These are phyloP conservation scores for Tieghemiomyces parasiticus DNA, from an alignment of 192 early-diverging fungal species.

Conservation along the genomic window DNA sequence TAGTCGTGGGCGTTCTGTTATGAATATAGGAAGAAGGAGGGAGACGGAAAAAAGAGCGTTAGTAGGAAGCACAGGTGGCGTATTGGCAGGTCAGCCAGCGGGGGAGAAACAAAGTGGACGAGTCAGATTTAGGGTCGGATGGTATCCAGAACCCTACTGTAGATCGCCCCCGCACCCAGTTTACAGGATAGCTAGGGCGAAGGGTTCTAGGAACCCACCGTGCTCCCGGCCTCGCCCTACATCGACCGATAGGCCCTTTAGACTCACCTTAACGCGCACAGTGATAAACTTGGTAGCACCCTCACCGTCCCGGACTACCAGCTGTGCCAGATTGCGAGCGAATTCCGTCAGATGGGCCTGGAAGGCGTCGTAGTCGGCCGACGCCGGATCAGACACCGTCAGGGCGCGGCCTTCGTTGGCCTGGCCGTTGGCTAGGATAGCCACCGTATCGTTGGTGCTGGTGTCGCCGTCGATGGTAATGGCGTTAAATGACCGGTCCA, in stretches of 20 bases:
- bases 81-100: too few relatives aligned
- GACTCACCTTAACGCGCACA: constrained; percentile 65
- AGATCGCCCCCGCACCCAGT: too few relatives aligned
- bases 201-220: too few relatives aligned
- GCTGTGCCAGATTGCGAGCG: constrained; percentile 69
- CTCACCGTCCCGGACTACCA: constrained; percentile 92
- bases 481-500: constrained; percentile 86
- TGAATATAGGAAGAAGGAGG: too few relatives aligned
- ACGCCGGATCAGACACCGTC: constrained; percentile 1
- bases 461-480: constrained; percentile 94
- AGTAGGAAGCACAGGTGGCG: too few relatives aligned
- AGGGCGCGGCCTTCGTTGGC: constrained; percentile 4
- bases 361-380: constrained; percentile 50
- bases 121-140: too few relatives aligned
- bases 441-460: constrained; percentile 91
- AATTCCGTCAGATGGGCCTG: constrained; percentile 59
- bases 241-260: too few relatives aligned
- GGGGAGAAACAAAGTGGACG: too few relatives aligned
- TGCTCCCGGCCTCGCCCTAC: too few relatives aligned
- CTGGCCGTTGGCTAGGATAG: constrained; percentile 77
- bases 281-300: constrained; percentile 97
- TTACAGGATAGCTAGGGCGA: too few relatives aligned
- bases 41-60: too few relatives aligned
- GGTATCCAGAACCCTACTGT: too few relatives aligned
- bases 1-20: constrained; percentile 55